Conservation (phyloP, 768 basidiomycete species). For the Tricholoma sp. region DNA sequence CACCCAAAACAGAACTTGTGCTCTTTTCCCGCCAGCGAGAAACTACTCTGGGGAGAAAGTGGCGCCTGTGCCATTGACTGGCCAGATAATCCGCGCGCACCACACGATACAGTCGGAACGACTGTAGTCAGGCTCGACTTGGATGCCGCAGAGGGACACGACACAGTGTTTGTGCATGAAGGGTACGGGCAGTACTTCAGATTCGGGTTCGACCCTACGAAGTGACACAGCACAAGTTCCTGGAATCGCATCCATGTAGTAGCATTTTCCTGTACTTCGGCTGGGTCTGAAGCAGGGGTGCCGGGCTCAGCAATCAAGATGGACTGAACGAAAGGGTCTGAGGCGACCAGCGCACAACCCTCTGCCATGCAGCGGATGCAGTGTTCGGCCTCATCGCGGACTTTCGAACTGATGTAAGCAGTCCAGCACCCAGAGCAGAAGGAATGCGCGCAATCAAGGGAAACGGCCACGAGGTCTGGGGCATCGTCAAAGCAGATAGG, state of each 20-base stretch:
- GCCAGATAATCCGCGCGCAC: conserved; percentile 47
- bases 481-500: conserved; percentile 90
- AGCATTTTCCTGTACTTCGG: conserved; percentile 35
- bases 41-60: conserved; percentile 23
- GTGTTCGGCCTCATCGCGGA: conserved; percentile 76
- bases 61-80: conserved; percentile 23
- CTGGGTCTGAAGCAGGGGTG: conserved; percentile 18
- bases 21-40: conserved; percentile 35
- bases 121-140: conserved; percentile 68
- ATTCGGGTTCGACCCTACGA: conserved; percentile 75
- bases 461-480: conserved; percentile 50
- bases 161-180: conserved; percentile 89
- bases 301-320: conserved; percentile 39
- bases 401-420: conserved; percentile 74
- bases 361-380: conserved; percentile 77
- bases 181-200: conserved; percentile 97
- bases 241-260: conserved; percentile 68
- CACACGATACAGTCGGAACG: conserved; percentile 88
- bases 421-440: conserved; percentile 86
- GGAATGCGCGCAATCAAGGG: conserved; percentile 76
- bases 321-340: conserved; percentile 56
- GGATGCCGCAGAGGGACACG: conserved; percentile 76
- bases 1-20: conserved; percentile 97
- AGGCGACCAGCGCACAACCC: conserved; percentile 58
- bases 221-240: conserved; percentile 85